phyloP scores from a whole-genome alignment of 768 basidiomycete species.

The Mycena rosella region DNA sequence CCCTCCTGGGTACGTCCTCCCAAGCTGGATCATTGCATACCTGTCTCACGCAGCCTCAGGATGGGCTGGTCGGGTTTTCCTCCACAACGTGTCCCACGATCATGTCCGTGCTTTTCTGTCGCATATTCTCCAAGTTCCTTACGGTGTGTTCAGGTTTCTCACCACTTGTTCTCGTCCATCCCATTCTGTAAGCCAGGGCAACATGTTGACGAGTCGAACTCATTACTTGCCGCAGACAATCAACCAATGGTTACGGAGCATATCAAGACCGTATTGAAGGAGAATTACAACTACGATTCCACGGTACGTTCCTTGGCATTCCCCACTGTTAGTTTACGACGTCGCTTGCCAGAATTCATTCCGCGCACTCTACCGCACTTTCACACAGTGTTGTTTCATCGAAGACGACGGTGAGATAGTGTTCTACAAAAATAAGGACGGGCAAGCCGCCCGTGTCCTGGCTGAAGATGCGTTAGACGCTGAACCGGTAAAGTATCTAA shows the following conservation, averaged over 20 bases:
- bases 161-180: slow-evolving; percentile 70
- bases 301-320: slow-evolving; percentile 52
- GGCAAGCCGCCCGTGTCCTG: slow-evolving; percentile 47
- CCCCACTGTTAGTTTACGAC: too few species aligned
- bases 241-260: slow-evolving; percentile 60
- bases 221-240: slow-evolving; percentile 55
- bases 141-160: slow-evolving; percentile 57
- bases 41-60: slow-evolving; percentile 42
- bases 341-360: slow-evolving; percentile 44
- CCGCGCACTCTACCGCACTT: slow-evolving; percentile 68
- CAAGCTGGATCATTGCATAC: not conserved
- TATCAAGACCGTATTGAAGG: slow-evolving; percentile 62
- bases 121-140: not conserved
- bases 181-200: slow-evolving; percentile 65
- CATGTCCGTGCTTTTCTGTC: slow-evolving; percentile 10
- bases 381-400: slow-evolving; percentile 70
- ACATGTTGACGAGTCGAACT: slow-evolving; percentile 16
- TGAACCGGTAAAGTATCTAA: slow-evolving; percentile 5
- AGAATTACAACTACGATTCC: slow-evolving; percentile 70
- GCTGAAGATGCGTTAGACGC: slow-evolving; percentile 22
- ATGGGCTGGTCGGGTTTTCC: slow-evolving; percentile 68
- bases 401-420: slow-evolving; percentile 68
- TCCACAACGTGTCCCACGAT: slow-evolving; percentile 60
- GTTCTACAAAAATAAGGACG: slow-evolving; percentile 67
- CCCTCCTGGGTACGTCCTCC: slow-evolving; percentile 52